Evolutionary conservation across 2,329 filamentous ascomycete species (phyloP), one percentile per base, ranked within the genome.

Genomic region (Neocucurbitaria cava): DNA sequence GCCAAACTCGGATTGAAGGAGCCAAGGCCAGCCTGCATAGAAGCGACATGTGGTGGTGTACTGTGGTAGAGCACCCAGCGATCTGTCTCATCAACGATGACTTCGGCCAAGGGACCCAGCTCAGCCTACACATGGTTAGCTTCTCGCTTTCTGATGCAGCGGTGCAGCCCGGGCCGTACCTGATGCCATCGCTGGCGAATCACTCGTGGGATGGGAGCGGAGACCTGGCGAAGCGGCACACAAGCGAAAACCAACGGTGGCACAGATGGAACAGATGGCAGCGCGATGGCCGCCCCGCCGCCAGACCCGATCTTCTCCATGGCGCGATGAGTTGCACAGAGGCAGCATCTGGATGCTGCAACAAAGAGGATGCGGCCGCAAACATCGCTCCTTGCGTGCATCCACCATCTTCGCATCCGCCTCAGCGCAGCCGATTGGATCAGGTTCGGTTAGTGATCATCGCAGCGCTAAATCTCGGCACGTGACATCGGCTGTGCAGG

Each of bases 401-500:
- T 21, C 15, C 2, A n/a, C 20, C 10, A 9, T 41, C n/a, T 18
- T 31, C 41, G 41, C 41, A 4, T 20, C 24, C 45, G 28, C 38
- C 17, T 38, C 40, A 28, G 42, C 31, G 30, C 23, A 44, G 31
- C 45, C 43, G 56, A 54, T 54, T 59, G 49, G 54, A 18, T 43
- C 17, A 18, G 28, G 33, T 30, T 18, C 42, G 44, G 46, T 47
- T 26, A 30, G 17, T 23, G 21, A 33, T 35, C 50, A 20, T 38
- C 10, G 15, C 20, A 28, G n/a, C 23, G 31, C 33, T 38, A 47
- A 33, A n/a, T 21, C 17, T 11, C 18, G 30, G 35, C 60, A 61
- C 58, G 57, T 58, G 57, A 61, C 10, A 42, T 52, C 54, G 45
- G 54, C 53, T 58, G 50, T 54, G 35, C 52, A 56, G 58, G 42